Conservation (phyloP, 257 asterid genomes). For the Forsythia suspensa region DNA sequence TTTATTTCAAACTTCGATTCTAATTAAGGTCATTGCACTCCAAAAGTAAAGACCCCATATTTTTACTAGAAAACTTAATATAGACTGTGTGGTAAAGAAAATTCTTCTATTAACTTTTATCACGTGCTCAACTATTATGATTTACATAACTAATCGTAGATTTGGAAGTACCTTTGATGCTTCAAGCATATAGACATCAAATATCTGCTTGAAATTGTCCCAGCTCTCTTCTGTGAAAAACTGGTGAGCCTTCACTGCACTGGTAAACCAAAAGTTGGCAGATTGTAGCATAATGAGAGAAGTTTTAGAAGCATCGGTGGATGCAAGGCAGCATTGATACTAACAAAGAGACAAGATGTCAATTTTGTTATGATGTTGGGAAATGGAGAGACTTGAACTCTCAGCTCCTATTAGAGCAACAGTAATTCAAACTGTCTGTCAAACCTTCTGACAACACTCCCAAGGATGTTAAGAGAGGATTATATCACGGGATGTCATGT, state of each 20-base stretch:
- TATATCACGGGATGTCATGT: slow-evolving; percentile 91
- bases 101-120: not conserved
- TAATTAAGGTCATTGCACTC: not conserved
- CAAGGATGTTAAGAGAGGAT: slow-evolving; percentile 68
- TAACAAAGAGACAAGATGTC: slow-evolving; percentile 20
- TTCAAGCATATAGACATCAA: slow-evolving; percentile 86
- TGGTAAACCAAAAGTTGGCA: slow-evolving; percentile 67
- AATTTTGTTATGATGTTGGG: slow-evolving; percentile 53
- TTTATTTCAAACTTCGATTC: not conserved
- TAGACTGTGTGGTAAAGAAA: not conserved
- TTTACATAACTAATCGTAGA: slow-evolving; percentile 6
- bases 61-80: not conserved
- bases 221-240: slow-evolving; percentile 90
- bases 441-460: slow-evolving; percentile 99
- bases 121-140: not conserved
- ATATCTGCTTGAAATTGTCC: slow-evolving; percentile 93
- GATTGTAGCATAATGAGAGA: slow-evolving; percentile 31
- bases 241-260: slow-evolving; percentile 96
- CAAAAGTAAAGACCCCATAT: not conserved
- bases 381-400: slow-evolving; percentile 99
- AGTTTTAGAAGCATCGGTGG: slow-evolving; percentile 12
- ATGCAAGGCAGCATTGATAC: slow-evolving; percentile 17
- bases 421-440: slow-evolving; percentile 95
- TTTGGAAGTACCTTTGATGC: slow-evolving; percentile 80
- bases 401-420: slow-evolving; percentile 99